Conservation (phyloP, 1,284 basidiomycete genomes). For the Pascua guehoae region DNA sequence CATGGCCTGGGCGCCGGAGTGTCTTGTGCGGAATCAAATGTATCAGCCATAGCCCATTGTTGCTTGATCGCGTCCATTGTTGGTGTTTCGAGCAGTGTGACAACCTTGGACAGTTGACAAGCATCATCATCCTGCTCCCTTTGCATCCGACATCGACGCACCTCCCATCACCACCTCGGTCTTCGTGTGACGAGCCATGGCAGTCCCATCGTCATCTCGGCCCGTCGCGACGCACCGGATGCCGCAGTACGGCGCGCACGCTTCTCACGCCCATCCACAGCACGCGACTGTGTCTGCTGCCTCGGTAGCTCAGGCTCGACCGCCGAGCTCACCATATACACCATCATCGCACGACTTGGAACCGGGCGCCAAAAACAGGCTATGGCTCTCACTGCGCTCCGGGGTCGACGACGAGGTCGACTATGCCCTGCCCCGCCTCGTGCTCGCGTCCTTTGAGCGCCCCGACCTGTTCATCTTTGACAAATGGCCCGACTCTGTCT, state of each 20-base stretch:
- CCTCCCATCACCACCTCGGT: too few species aligned
- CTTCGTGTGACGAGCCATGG: constrained; percentile 8
- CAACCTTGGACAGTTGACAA: neutral
- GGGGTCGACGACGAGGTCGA: constrained; percentile 39
- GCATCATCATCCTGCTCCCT: neutral
- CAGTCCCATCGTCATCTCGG: constrained; percentile 14
- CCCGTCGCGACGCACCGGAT: constrained; percentile 10
- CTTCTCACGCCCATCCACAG: neutral
- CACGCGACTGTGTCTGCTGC: neutral
- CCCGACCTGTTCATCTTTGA: constrained; percentile 34
- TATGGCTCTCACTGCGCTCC: constrained; percentile 38
- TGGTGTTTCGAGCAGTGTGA: neutral
- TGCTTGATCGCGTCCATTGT: neutral
- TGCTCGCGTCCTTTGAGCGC: constrained; percentile 35
- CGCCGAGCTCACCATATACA: constrained; percentile 22
- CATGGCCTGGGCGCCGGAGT: too few species aligned
- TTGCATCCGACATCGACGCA: constrained; percentile 10
- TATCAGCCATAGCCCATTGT: constrained; percentile 5
- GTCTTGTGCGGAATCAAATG: constrained; percentile 6
- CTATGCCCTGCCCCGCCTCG: constrained; percentile 41
- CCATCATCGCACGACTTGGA: constrained; percentile 27
- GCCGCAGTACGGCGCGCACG: neutral
- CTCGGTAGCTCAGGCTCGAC: constrained; percentile 2
- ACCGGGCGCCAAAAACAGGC: constrained; percentile 28
- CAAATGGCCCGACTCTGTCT: constrained; percentile 31